phyloP scores from a whole-genome alignment of 1,284 basidiomycete species.

The Ganoderma lucidum region DNA sequence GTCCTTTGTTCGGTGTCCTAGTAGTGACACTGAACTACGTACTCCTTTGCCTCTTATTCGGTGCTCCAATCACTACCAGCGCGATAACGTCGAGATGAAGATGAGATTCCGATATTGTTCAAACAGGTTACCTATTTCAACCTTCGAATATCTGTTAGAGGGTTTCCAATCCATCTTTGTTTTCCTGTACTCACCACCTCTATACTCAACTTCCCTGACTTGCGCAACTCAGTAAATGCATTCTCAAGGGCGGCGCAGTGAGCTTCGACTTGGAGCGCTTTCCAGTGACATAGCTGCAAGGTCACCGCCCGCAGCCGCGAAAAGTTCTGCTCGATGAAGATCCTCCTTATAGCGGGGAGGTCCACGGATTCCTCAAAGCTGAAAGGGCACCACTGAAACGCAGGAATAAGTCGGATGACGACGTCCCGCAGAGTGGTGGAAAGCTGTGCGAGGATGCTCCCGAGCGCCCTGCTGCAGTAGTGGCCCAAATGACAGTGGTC shows the following conservation, averaged over 20 bases:
- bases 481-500: background rate
- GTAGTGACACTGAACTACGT: background rate
- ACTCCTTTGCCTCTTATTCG: background rate
- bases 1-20: too few relatives aligned
- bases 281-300: background rate
- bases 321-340: background rate
- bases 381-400: background rate
- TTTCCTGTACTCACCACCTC: background rate
- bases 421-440: background rate
- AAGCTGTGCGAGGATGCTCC: background rate
- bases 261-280: background rate
- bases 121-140: background rate
- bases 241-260: background rate
- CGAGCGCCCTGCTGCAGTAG: background rate
- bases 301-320: background rate
- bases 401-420: background rate
- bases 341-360: background rate
- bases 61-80: background rate
- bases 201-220: background rate
- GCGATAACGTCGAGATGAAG: background rate
- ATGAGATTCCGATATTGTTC: background rate
- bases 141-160: background rate
- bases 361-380: background rate
- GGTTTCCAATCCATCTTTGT: background rate
- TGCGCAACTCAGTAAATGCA: background rate